A percentile compares a stretch with the other conserved stretches of the same genome.
phyloP scores from a whole-genome alignment of 2,329 filamentous ascomycete genomes.

The Rhynchosporium agropyri region DNA sequence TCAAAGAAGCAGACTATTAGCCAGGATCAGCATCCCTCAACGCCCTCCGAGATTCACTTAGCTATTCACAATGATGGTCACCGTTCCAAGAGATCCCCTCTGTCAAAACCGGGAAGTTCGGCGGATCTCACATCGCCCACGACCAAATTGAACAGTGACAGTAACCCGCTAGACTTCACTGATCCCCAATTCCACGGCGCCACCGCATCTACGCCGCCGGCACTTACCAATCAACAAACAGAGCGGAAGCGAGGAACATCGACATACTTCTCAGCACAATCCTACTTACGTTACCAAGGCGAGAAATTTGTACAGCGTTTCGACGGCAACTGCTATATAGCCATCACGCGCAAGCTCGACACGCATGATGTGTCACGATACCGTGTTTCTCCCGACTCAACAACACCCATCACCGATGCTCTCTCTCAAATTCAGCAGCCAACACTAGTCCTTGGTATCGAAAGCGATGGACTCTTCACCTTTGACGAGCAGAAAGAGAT shows the following conservation, averaged over 20 bases:
- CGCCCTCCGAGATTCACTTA: conserved; percentile 63
- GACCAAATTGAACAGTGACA: conserved; percentile 31
- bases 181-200: conserved; percentile 75
- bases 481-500: conserved; percentile 96
- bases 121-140: conserved; percentile 17
- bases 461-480: conserved; percentile 94
- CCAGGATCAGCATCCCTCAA: conserved; percentile 59
- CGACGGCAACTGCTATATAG: conserved; percentile 98
- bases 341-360: conserved; percentile 96
- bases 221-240: conserved; percentile 42
- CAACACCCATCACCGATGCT: conserved; percentile 65
- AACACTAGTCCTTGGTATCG: conserved; percentile 87
- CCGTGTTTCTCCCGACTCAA: conserved; percentile 52
- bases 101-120: conserved; percentile 49
- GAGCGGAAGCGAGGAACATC: conserved; percentile 51
- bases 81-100: conserved; percentile 57
- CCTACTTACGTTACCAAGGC: conserved; percentile 94
- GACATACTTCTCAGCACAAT: conserved; percentile 98
- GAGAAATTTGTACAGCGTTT: conserved; percentile 96
- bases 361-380: conserved; percentile 91
- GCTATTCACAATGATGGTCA: conserved; percentile 84
- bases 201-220: conserved; percentile 51
- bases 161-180: conserved; percentile 46
- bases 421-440: conserved; percentile 85
- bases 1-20: conserved; percentile 83